phyloP scores from a whole-genome alignment of 1,284 basidiomycete genomes.

The Trametes polyzona region DNA sequence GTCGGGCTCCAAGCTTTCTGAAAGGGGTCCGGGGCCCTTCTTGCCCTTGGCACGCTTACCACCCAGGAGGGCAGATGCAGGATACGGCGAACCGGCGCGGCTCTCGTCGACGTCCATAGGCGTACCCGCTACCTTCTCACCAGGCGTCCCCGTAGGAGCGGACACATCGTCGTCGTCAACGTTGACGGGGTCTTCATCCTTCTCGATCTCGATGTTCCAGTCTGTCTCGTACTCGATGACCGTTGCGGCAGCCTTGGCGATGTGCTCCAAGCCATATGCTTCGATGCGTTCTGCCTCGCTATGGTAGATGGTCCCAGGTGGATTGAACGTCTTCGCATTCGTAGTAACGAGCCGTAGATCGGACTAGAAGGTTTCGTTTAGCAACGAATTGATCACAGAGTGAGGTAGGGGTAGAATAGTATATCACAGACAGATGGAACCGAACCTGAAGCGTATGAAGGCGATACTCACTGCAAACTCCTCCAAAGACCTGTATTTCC shows the following conservation, averaged over 20 bases:
- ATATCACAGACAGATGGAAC: not conserved
- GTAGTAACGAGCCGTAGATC: conserved; percentile 73
- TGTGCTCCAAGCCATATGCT: conserved; percentile 69
- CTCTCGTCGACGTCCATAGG: conserved; percentile 37
- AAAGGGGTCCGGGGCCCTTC: conserved; percentile 38
- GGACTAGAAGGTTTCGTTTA: conserved; percentile 42
- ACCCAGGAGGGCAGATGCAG: conserved; percentile 26
- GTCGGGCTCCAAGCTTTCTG: conserved; percentile 65
- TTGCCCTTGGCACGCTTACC: conserved; percentile 26
- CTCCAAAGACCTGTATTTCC: conserved; percentile 73
- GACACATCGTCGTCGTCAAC: conserved; percentile 37
- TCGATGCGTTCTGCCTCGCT: conserved; percentile 74
- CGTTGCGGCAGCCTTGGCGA: conserved; percentile 64
- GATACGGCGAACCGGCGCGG: conserved; percentile 35
- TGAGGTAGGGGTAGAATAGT: not conserved
- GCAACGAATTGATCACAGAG: not conserved
- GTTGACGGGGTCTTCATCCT: conserved; percentile 62
- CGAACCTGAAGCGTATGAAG: not conserved
- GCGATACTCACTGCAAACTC: conserved; percentile 66
- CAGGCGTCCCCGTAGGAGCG: conserved; percentile 10
- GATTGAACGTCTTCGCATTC: conserved; percentile 78
- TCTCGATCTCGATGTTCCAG: conserved; percentile 82
- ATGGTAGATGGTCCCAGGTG: conserved; percentile 70
- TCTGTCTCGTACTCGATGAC: conserved; percentile 82
- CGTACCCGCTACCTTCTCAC: conserved; percentile 23